phyloP scores from a whole-genome alignment of 2,329 filamentous ascomycete genomes.

The Phialophora verrucosa region DNA sequence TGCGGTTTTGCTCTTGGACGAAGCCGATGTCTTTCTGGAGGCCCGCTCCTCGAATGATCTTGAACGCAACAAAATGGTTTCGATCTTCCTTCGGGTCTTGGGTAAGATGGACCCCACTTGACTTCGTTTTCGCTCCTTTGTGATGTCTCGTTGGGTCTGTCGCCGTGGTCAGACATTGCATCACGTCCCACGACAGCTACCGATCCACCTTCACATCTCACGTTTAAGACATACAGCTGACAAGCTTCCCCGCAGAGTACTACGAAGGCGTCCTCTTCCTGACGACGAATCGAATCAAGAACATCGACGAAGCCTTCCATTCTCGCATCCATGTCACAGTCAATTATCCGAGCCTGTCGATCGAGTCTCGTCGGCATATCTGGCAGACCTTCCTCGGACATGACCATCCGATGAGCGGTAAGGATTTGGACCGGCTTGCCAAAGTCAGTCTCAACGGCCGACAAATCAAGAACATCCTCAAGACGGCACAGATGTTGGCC shows the following conservation, averaged over 20 bases:
- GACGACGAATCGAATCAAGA: constrained; percentile 44
- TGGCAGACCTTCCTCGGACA: constrained; percentile 32
- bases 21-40: constrained; percentile 55
- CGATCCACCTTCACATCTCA: constrained; percentile 1
- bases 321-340: constrained; percentile 52
- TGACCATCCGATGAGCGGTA: constrained; percentile 17
- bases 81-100: constrained; percentile 41
- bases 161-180: neutral
- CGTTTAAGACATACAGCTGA: constrained; percentile 24
- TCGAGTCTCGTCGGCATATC: constrained; percentile 29
- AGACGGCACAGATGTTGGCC: constrained; percentile 51
- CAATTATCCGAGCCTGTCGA: constrained; percentile 52
- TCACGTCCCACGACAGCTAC: neutral
- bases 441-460: constrained; percentile 42
- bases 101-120: constrained; percentile 23
- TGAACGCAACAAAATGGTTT: constrained; percentile 54
- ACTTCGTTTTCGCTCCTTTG: neutral
- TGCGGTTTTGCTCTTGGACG: constrained; percentile 58
- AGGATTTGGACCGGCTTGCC: constrained; percentile 30
- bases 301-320: constrained; percentile 44
- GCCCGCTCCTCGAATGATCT: constrained; percentile 49
- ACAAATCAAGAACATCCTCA: constrained; percentile 55
- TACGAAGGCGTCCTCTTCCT: constrained; percentile 44
- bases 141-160: neutral
- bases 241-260: constrained; percentile 33